Conservation (phyloP, 148 eudicot genomes). For the Agrostemma githago region DNA sequence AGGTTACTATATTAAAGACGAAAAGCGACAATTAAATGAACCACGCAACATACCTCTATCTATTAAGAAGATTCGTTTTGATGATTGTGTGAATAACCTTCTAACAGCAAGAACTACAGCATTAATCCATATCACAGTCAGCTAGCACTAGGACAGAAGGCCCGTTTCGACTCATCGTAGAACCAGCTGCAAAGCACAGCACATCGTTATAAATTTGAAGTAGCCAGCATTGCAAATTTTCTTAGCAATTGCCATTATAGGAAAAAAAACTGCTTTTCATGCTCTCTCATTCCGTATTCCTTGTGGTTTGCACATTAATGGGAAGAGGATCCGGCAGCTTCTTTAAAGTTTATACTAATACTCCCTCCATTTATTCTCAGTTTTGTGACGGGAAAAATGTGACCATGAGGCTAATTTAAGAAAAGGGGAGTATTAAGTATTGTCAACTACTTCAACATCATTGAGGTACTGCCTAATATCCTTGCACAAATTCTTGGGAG, state of each 20-base stretch:
- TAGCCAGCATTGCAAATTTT: background rate
- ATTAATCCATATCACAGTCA: slow-evolving; percentile 27
- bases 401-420: background rate
- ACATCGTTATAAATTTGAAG: slow-evolving; percentile 6
- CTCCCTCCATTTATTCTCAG: background rate
- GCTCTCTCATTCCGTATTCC: background rate
- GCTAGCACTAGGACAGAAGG: slow-evolving; percentile 68
- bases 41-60: slow-evolving; percentile 11
- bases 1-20: background rate
- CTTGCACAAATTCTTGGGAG: too few species aligned
- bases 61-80: slow-evolving; percentile 14
- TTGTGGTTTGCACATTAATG: background rate
- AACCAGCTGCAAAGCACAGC: slow-evolving; percentile 64
- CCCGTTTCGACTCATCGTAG: slow-evolving; percentile 66
- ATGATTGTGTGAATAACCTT: slow-evolving; percentile 15
- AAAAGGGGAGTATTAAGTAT: background rate
- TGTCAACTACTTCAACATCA: background rate
- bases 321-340: background rate
- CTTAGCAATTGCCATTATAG: background rate
- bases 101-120: slow-evolving; percentile 19
- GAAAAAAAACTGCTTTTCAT: background rate
- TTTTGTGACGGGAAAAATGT: background rate
- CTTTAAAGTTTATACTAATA: background rate
- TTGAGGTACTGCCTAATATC: background rate
- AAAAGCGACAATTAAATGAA: background rate